Base-by-base conservation (phyloP, 345 rosid genomes). In the Trapa incisa region DNA sequence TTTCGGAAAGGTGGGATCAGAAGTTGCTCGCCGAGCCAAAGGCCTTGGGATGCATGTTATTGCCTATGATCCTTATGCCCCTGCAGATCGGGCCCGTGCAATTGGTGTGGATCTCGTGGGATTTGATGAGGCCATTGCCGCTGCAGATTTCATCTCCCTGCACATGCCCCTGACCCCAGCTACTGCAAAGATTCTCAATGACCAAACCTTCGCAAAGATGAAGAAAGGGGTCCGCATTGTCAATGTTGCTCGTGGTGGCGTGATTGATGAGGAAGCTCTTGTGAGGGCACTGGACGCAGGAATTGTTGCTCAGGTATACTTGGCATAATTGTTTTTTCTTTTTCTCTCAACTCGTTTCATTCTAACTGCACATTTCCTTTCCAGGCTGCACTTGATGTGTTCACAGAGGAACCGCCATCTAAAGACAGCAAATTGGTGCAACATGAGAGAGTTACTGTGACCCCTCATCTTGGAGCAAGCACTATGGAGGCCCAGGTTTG, bases 401-500 rank as follows among this genome's bases (percentile, higher is more conserved):
- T 91, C 76, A 82, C 89, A 0, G 82, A 65, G 78, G 97, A 91
- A 75, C 97, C 96, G 0, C 96, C 93, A 10, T 68, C 86, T 54
- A 73, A 77, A 36, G 96, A 88, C 47, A 85, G 92, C 74, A 87
- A 85, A 84, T 79, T 88, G 73, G 79, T 88, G 70, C 87, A 77
- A 72, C 97, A 88, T 42, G 96, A 86, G 82, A 84, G 76, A 13
- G 88, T 91, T 65, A 91, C 89, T 29, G 92, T 82, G 29, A 88
- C 97, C 42, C 93, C 96, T 39, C 97, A 91, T 81, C 97, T 91
- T 36, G 97, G 97, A 72, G 97, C 92, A 48, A 91, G 97, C 65
- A 91, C 97, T 6, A 81, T 72, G 76, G 97, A 91, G 81, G 97
- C 97, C 70, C 92, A 91, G 89, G 93, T 89, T 42, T 68, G 83